A percentile compares a stretch with the other conserved stretches of the same genome.
These are phyloP conservation scores for slime mould (Dictyostelium discoideum) DNA, from an alignment of 78 protist species.

Conservation along the genomic window dicty_2.7 NC_007091.3:2785001-2785500, in stretches of 20 bases:
- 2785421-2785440: not conserved
- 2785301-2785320: not conserved
- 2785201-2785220: not conserved
- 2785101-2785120: not conserved
- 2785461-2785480: not conserved
- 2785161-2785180: not conserved
- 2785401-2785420: not conserved
- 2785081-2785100: not conserved
- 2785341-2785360: not conserved
- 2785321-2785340: not conserved
- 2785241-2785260: not conserved
- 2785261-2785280: not conserved
- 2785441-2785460: not conserved
- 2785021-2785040: not conserved
- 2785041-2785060: not conserved
- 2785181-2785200: too few species aligned
- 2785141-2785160: too few species aligned
- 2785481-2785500: too few species aligned
- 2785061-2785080: not conserved
- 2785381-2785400: not conserved
- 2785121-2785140: not conserved
- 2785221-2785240: not conserved
- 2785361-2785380: not conserved
- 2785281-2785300: slow-evolving; percentile 3
- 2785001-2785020: not conserved